Percentiles rank a stretch among this genome's conserved stretches.
Conservation (phyloP, 1,139 yeast genomes). For the Suhomyces maxii region DNA sequence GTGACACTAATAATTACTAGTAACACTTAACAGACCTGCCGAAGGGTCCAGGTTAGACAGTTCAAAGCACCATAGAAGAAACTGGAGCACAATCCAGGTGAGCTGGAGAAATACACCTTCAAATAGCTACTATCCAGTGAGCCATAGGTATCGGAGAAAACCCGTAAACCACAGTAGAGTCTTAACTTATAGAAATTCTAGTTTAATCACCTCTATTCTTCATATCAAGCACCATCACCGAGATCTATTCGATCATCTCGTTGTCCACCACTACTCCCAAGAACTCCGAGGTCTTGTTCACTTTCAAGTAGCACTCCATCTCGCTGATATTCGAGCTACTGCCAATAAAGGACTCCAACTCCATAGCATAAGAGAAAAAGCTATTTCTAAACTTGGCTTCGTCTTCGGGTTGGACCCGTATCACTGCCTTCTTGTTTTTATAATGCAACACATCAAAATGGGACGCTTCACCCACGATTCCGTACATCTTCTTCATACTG, state of each 20-base stretch:
- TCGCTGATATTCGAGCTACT: conserved; percentile 15
- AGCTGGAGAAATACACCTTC: too few species aligned
- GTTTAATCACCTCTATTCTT: too few species aligned
- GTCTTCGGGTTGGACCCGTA: conserved; percentile 31
- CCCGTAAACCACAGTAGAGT: too few species aligned
- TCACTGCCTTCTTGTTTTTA: conserved; percentile 16
- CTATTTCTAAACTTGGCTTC: conserved; percentile 29
- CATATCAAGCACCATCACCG: not conserved
- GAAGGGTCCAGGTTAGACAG: too few species aligned
- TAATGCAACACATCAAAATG: conserved; percentile 39
- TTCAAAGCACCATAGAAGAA: too few species aligned
- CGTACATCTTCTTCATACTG: conserved; percentile 35
- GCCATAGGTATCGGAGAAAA: too few species aligned
- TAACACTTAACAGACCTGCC: too few species aligned
- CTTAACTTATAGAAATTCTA: too few species aligned
- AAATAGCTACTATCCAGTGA: too few species aligned
- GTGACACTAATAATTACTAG: too few species aligned
- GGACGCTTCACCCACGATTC: conserved; percentile 41
- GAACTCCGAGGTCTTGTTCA: conserved; percentile 17
- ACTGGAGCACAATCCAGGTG: too few species aligned
- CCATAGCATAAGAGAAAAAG: conserved; percentile 32
- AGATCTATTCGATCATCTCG: not conserved
- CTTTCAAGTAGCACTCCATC: conserved; percentile 24
- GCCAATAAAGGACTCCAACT: conserved; percentile 26
- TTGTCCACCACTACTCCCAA: conserved; percentile 15